Conservation (phyloP, 2,329 filamentous ascomycete species). For the Alternaria panax region DNA sequence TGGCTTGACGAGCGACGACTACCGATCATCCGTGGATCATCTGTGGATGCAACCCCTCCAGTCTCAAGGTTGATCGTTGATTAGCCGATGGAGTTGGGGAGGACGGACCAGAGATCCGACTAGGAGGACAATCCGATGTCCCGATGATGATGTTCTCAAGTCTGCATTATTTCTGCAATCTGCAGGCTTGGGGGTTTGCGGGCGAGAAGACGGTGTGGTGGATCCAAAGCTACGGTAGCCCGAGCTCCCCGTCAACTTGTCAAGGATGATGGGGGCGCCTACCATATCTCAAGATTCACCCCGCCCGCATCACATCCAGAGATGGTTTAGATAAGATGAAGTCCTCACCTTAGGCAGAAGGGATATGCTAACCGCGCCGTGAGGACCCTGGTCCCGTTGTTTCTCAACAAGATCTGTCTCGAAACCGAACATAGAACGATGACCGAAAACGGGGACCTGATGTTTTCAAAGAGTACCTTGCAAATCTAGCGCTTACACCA, state of each 20-base stretch:
- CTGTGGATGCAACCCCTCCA: neutral
- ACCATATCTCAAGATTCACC: conserved; percentile 17
- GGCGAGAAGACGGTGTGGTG: conserved; percentile 22
- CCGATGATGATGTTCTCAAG: conserved; percentile 20
- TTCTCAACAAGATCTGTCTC: conserved; percentile 26
- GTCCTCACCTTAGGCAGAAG: conserved; percentile 12
- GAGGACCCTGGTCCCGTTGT: conserved; percentile 14
- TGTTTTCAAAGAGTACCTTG: conserved; percentile 3
- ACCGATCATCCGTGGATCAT: neutral
- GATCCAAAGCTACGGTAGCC: conserved; percentile 23
- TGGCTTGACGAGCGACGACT: conserved; percentile 7
- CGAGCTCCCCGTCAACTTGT: conserved; percentile 28
- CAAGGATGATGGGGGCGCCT: conserved; percentile 28
- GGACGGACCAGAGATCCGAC: conserved; percentile 2
- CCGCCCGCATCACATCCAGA: conserved; percentile 19
- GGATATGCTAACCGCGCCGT: conserved; percentile 3
- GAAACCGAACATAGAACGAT: conserved; percentile 23
- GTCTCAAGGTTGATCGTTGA: neutral
- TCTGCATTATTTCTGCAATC: conserved; percentile 15
- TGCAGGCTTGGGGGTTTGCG: conserved; percentile 17
- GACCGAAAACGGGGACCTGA: neutral
- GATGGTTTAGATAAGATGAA: conserved; percentile 23
- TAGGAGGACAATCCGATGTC: conserved; percentile 21
- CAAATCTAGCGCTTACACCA: conserved; percentile 3
- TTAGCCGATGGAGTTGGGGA: neutral